Evolutionary conservation across 176 grass and related monocot genomes (phyloP).

Genomic region (Oryza brachyantha): DNA sequence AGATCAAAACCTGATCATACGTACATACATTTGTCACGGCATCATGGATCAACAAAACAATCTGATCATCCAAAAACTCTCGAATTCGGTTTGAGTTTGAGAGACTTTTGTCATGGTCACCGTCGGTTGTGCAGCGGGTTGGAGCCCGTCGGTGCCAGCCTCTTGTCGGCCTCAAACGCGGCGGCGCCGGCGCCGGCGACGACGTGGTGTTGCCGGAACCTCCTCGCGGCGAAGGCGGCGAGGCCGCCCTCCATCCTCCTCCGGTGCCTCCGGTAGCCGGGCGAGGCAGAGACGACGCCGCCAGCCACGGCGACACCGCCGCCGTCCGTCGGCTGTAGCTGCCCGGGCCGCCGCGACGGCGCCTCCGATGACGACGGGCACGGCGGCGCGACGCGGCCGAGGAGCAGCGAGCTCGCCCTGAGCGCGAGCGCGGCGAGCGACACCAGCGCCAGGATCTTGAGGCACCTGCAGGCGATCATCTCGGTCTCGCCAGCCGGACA

Average conservation of each 20-base stretch:
- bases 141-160: conserved; percentile 59
- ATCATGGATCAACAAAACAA: background rate
- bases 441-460: conserved; percentile 47
- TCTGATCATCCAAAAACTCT: background rate
- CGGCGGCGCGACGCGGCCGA: background rate
- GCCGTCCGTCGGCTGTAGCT: background rate
- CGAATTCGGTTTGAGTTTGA: background rate
- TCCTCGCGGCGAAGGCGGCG: background rate
- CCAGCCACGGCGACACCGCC: no score
- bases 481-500: no score
- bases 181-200: background rate
- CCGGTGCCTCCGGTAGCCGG: background rate
- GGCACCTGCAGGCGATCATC: conserved; percentile 36
- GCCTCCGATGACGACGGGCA: background rate
- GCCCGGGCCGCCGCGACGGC: no score
- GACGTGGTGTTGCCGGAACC: background rate
- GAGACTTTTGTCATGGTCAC: no score
- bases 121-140: conserved; percentile 66
- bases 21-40: background rate
- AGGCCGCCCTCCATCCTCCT: background rate
- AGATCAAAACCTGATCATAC: background rate
- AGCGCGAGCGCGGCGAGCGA: conserved; percentile 37
- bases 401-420: conserved; percentile 29
- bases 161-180: conserved; percentile 49
- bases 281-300: background rate